Conservation (phyloP, 345 rosid species). For the Cardiospermum halicacabum region DNA sequence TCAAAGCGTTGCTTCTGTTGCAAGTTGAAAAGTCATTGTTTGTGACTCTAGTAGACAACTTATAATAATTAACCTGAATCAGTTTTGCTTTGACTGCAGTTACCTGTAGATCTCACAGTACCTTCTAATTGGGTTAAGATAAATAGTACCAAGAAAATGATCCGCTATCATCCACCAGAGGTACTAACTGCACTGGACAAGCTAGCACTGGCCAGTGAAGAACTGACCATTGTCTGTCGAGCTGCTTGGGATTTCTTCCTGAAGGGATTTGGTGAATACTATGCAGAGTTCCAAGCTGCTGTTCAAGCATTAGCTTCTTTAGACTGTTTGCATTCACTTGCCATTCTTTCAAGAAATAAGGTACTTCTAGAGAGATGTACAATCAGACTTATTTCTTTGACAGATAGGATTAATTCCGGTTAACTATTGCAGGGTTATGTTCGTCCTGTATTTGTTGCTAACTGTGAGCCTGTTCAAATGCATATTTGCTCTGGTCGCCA, state of each 20-base stretch:
- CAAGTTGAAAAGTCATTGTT: neutral
- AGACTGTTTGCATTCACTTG: conserved; percentile 88
- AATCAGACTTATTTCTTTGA: conserved; percentile 11
- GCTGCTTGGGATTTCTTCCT: conserved; percentile 83
- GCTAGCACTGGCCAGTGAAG: conserved; percentile 73
- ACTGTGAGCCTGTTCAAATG: conserved; percentile 69
- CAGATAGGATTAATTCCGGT: conserved; percentile 3
- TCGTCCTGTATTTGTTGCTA: conserved; percentile 59
- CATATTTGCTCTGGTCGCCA: conserved; percentile 72
- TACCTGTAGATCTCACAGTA: conserved; percentile 62
- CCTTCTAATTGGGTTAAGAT: conserved; percentile 80
- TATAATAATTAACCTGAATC: conserved; percentile 11
- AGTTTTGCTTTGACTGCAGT: conserved; percentile 38
- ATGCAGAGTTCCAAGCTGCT: conserved; percentile 70
- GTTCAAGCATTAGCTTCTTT: conserved; percentile 81
- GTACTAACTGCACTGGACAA: conserved; percentile 66
- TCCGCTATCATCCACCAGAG: conserved; percentile 95
- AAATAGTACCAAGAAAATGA: conserved; percentile 76
- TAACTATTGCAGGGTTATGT: conserved; percentile 60
- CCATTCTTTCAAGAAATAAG: conserved; percentile 78
- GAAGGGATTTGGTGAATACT: conserved; percentile 52
- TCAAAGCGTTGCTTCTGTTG: neutral
- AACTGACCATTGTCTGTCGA: conserved; percentile 57
- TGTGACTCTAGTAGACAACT: neutral
- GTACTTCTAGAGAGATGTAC: conserved; percentile 23